These are phyloP conservation scores for Alternaria panax DNA, from an alignment of 2,329 filamentous ascomycete species.

Conservation along the genomic window DNA sequence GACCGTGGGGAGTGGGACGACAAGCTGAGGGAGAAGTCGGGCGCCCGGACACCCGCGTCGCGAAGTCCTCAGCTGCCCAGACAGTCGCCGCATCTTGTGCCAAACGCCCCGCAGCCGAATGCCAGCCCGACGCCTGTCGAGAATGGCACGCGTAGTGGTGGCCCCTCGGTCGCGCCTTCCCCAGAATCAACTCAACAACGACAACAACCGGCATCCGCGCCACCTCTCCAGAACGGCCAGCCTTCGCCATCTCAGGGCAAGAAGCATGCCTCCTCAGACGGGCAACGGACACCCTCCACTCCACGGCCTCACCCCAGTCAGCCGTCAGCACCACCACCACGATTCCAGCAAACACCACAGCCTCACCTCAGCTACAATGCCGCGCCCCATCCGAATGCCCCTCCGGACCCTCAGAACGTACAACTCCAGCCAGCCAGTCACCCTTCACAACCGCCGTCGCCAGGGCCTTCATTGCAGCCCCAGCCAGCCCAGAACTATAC, in stretches of 20 bases:
- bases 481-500: conserved; percentile 35
- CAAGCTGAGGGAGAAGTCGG: conserved; percentile 38
- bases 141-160: conserved; percentile 20
- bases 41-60: conserved; percentile 28
- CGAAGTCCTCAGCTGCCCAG: conserved; percentile 35
- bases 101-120: conserved; percentile 24
- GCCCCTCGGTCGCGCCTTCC: conserved; percentile 15
- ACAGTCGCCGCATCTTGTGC: conserved; percentile 36
- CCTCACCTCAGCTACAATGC: conserved; percentile 35
- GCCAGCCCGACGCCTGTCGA: conserved; percentile 14
- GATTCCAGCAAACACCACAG: conserved; percentile 34
- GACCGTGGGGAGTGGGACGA: conserved; percentile 67
- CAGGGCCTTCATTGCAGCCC: conserved; percentile 43
- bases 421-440: conserved; percentile 31
- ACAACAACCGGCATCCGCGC: conserved; percentile 1
- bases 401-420: conserved; percentile 43
- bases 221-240: conserved; percentile 24
- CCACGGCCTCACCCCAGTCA: conserved; percentile 28
- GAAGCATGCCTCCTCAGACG: conserved; percentile 28
- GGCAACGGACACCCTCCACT: conserved; percentile 21
- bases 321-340: conserved; percentile 25
- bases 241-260: conserved; percentile 39
- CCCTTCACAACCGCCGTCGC: conserved; percentile 28
- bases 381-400: conserved; percentile 46
- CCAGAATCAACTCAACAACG: conserved; percentile 12